Conservation (phyloP, 345 rosid genomes). For the Firmiana major region DNA sequence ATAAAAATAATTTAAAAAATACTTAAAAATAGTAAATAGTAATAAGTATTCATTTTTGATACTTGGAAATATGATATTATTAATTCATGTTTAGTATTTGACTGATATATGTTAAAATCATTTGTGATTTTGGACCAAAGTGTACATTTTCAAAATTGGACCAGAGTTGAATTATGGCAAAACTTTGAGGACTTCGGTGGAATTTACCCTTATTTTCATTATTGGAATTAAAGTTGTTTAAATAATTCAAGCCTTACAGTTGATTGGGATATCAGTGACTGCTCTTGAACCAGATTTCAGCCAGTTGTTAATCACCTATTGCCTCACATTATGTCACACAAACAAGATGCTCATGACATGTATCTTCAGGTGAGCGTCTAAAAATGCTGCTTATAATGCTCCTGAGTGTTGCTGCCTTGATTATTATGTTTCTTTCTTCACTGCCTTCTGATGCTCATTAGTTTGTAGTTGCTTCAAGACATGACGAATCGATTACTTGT, state of each 20-base stretch:
- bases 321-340: conserved; percentile 66
- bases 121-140: too few species aligned
- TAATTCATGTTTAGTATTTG: too few species aligned
- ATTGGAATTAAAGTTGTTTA: neutral
- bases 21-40: too few species aligned
- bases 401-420: neutral
- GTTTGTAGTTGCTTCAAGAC: conserved; percentile 78
- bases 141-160: too few species aligned
- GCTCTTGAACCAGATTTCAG: conserved; percentile 84
- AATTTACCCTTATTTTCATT: too few species aligned
- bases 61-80: too few species aligned
- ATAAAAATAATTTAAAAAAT: too few species aligned
- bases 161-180: too few species aligned
- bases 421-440: conserved; percentile 17
- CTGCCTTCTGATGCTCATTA: conserved; percentile 41
- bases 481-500: conserved; percentile 56
- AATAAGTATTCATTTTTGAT: too few species aligned
- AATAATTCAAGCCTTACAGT: conserved; percentile 35
- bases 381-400: neutral
- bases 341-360: conserved; percentile 66
- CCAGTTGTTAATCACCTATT: conserved; percentile 74
- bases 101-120: too few species aligned
- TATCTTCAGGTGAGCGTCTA: conserved; percentile 62
- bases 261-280: conserved; percentile 66
- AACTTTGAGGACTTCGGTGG: too few species aligned